These are phyloP conservation scores for Monilinia polystroma DNA, from an alignment of 2,329 filamentous ascomycete genomes.

Conservation along the genomic window DNA sequence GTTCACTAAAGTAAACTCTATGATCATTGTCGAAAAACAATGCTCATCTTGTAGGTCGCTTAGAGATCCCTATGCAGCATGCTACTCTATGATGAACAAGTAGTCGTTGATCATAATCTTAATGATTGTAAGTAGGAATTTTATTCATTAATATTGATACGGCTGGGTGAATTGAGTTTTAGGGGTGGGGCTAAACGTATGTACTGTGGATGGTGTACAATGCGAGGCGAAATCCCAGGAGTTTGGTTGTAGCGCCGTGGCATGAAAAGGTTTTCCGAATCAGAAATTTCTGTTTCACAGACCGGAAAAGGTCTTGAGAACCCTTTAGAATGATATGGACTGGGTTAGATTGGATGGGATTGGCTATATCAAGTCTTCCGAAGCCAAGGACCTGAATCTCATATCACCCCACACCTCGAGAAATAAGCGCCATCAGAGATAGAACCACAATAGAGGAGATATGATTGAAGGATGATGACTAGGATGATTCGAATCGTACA, in stretches of 20 bases:
- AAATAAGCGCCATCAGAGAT: slow-evolving; percentile 4
- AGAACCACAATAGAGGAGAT: background rate
- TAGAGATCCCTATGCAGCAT: background rate
- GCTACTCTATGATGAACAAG: background rate
- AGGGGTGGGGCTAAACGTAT: background rate
- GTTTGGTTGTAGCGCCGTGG: slow-evolving; percentile 15
- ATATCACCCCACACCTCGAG: background rate
- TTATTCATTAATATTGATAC: slow-evolving; percentile 1
- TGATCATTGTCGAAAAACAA: background rate
- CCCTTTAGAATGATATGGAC: too few species aligned
- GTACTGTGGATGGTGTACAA: background rate
- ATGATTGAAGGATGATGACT: background rate
- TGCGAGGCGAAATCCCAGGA: slow-evolving; percentile 2
- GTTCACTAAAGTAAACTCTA: background rate
- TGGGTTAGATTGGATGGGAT: background rate
- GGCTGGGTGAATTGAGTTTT: slow-evolving; percentile 2
- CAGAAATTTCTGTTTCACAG: too few species aligned
- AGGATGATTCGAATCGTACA: background rate
- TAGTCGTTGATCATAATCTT: background rate
- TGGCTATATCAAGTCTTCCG: background rate
- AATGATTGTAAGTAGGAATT: background rate
- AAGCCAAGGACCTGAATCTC: too few species aligned
- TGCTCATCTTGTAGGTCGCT: background rate
- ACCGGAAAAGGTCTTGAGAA: background rate
- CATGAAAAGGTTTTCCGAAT: background rate